Percentiles rank a stretch among this genome's conserved stretches.
These are phyloP conservation scores for Fagus sylvatica DNA, from an alignment of 306 rosid genomes.

Conservation along the genomic window DNA sequence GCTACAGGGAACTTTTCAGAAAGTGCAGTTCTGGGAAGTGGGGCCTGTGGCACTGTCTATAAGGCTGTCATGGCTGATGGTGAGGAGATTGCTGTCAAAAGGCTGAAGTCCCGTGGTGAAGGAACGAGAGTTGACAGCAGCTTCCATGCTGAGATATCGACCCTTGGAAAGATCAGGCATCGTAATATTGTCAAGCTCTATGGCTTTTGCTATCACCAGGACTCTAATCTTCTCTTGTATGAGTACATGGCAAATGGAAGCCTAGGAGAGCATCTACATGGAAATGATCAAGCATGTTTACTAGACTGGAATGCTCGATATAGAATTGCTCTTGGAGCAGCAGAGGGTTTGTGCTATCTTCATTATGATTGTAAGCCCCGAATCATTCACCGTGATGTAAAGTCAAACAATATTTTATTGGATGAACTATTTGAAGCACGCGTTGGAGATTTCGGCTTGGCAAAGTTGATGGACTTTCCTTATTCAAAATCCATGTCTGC, in stretches of 20 bases:
- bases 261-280: constrained; percentile 84
- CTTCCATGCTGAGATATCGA: constrained; percentile 82
- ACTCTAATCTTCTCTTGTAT: constrained; percentile 78
- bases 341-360: constrained; percentile 83
- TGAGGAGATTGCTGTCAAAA: constrained; percentile 76
- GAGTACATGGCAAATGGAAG: constrained; percentile 89
- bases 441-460: constrained; percentile 95
- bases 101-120: constrained; percentile 70
- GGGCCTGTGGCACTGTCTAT: constrained; percentile 92
- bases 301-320: constrained; percentile 73
- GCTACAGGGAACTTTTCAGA: constrained; percentile 76
- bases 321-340: constrained; percentile 81
- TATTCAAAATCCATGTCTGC: constrained; percentile 83
- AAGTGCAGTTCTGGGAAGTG: constrained; percentile 59
- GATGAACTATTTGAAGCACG: constrained; percentile 68
- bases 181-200: constrained; percentile 82
- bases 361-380: constrained; percentile 86
- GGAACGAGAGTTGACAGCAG: constrained; percentile 66
- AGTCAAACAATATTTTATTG: constrained; percentile 81
- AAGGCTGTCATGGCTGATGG: constrained; percentile 72
- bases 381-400: constrained; percentile 83
- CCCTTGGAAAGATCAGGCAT: constrained; percentile 89
- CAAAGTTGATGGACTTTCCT: constrained; percentile 69
- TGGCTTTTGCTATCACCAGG: constrained; percentile 83
- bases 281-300: constrained; percentile 35